phyloP scores from a whole-genome alignment of 768 basidiomycete genomes.

The Dentipellis sp. region DNA sequence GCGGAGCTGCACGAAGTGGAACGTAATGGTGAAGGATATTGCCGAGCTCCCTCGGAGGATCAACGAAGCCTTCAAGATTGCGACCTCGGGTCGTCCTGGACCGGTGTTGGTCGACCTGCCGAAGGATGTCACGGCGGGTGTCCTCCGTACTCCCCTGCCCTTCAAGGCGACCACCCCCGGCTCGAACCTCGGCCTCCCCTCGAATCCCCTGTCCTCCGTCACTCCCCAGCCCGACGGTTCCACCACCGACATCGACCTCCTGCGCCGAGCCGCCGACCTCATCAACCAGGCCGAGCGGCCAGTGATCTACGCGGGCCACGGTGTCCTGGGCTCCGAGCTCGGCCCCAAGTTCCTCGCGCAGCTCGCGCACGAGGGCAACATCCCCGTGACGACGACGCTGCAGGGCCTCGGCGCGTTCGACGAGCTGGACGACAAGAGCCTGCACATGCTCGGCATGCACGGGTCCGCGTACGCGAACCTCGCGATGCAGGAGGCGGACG shows the following conservation, averaged over 20 bases:
- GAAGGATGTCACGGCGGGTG: slow-evolving; percentile 95
- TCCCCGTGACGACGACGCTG: slow-evolving; percentile 94
- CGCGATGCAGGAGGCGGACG: slow-evolving; percentile 95
- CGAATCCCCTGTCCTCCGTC: slow-evolving; percentile 55
- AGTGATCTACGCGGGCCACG: slow-evolving; percentile 88
- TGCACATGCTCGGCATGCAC: slow-evolving; percentile 99
- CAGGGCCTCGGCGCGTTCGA: slow-evolving; percentile 96
- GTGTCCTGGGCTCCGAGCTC: slow-evolving; percentile 70
- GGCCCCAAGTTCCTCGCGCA: slow-evolving; percentile 77
- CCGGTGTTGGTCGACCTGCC: slow-evolving; percentile 97
- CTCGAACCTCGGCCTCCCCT: slow-evolving; percentile 58
- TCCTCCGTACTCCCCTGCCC: slow-evolving; percentile 77
- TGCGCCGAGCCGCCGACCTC: slow-evolving; percentile 77
- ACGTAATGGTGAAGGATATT: slow-evolving; percentile 99
- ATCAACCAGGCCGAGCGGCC: slow-evolving; percentile 91
- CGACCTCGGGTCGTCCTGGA: slow-evolving; percentile 92
- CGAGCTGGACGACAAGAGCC: slow-evolving; percentile 73
- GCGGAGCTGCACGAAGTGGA: slow-evolving; percentile 97
- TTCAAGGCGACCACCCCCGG: slow-evolving; percentile 84
- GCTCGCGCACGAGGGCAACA: slow-evolving; percentile 79
- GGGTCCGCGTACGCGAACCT: slow-evolving; percentile 95
- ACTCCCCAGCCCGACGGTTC: slow-evolving; percentile 33
- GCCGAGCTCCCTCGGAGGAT: slow-evolving; percentile 89
- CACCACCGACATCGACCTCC: slow-evolving; percentile 44
- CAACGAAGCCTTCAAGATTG: slow-evolving; percentile 99